Percentiles rank a stretch among this genome's conserved stretches.
These are phyloP conservation scores for Phytomonas sp. DNA, from an alignment of 208 protist species.

Conservation along the genomic window DNA sequence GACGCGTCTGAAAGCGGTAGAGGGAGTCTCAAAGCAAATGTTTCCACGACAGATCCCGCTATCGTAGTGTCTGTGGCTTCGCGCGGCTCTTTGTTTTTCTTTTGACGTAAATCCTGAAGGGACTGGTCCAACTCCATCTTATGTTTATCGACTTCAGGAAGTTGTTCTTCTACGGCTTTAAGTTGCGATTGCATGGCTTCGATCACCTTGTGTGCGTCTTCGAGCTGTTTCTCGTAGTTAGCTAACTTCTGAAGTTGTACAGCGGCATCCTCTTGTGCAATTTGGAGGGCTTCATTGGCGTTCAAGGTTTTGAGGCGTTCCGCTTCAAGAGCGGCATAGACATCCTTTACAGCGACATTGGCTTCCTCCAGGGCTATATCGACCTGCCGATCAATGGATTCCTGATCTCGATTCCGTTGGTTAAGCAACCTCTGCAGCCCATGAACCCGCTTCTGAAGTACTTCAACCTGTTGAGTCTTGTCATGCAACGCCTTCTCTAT, in stretches of 20 bases:
- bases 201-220: not conserved
- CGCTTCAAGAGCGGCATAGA: constrained; percentile 42
- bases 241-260: not conserved
- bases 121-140: not conserved
- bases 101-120: not conserved
- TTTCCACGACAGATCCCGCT: not conserved
- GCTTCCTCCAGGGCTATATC: constrained; percentile 46
- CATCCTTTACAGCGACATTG: constrained; percentile 37
- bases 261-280: constrained; percentile 5
- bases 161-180: not conserved
- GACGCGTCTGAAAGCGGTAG: not conserved
- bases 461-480: constrained; percentile 18
- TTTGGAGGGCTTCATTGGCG: constrained; percentile 4
- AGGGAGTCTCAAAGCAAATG: not conserved
- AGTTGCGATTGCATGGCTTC: not conserved
- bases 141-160: not conserved
- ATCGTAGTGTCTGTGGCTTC: not conserved
- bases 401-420: constrained; percentile 25
- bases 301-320: constrained; percentile 17
- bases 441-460: constrained; percentile 19
- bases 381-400: constrained; percentile 25
- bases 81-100: not conserved
- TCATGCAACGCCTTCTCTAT: constrained; percentile 16
- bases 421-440: constrained; percentile 34
- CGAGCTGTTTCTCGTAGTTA: not conserved